Evolutionary conservation across 345 rosid genomes (phyloP).

Genomic region (Eucalyptus cloeziana): DNA sequence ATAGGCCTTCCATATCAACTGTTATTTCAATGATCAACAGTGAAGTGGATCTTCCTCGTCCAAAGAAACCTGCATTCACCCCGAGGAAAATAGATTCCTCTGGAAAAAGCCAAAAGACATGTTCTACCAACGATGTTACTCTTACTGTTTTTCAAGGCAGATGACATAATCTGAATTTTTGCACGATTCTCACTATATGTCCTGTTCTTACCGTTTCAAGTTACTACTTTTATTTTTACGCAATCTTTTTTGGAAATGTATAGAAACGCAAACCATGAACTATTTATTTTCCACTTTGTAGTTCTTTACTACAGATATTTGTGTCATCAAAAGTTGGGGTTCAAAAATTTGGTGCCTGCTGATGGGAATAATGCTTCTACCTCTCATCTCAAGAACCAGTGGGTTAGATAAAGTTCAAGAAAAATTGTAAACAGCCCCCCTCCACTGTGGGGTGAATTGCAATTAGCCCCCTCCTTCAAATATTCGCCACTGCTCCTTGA

Average conservation of each 20-base stretch:
- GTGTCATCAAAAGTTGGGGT: background rate
- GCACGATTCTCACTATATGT: background rate
- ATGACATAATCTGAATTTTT: background rate
- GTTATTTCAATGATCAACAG: constrained; percentile 3
- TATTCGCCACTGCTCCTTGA: background rate
- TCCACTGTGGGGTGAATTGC: background rate
- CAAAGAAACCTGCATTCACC: background rate
- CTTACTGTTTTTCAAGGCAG: background rate
- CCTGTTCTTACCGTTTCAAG: background rate
- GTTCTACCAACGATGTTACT: background rate
- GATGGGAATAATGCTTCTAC: background rate
- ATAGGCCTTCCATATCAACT: background rate
- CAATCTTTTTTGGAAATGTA: background rate
- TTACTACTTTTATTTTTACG: background rate
- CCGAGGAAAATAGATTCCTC: background rate
- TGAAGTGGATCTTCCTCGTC: background rate
- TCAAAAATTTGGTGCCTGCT: background rate
- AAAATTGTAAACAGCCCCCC: background rate
- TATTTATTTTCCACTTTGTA: background rate
- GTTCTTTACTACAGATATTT: background rate
- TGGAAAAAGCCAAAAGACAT: background rate
- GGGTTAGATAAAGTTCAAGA: background rate
- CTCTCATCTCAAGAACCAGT: background rate
- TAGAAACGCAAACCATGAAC: background rate
- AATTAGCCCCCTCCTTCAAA: background rate